Evolutionary conservation across 768 basidiomycete species (phyloP), one percentile per base, ranked within the genome.

Genomic region (Suillus cothurnatus): DNA sequence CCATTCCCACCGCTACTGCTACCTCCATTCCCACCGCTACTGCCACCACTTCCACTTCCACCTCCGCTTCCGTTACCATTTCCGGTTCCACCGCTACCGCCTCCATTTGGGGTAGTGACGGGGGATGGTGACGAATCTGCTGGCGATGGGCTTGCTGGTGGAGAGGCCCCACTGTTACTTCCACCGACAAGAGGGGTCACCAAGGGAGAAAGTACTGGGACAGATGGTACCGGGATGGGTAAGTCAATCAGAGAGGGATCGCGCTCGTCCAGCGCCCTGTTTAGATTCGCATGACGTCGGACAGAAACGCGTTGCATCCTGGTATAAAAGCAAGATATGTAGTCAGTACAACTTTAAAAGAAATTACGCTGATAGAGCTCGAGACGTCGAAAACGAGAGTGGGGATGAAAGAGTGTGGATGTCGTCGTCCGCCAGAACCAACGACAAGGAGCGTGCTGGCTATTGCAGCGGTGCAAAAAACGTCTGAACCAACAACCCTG

Each of bases 141-240:
- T 65, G 31, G 56, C 38, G 8, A 64, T 32, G 23, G 64, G 45
- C 4, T 68, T 26, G 9, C 3, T 62, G 31, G 59, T 50, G 36
- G 11, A 62, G 63, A 17, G 32, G 31, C 14, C 14, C 55, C 32
- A 23, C 34, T n/a, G 34, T 66, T 21, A 19, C 3, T 68, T 14
- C 71, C 74, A 31, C 70, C 74, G 32, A 82, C 45, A 38, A 84
- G 32, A 28, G 80, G 72, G 26, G 66, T 74, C 43, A 80, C 61
- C 21, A 86, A 36, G 3, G 78, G 74, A n/a, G 72, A 71, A 36
- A 82, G 68, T 34, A 85, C 57, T 3, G 84, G 81, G 43, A 84
- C 70, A 9, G 81, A 76, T 17, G 81, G 81, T 28, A 81, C 53
- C 9, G 80, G 74, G 31, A 81, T 66, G 38, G 80, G 74, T 3